Evolutionary conservation across 768 basidiomycete genomes (phyloP).

Genomic region (Coprinopsis strossmayeri): DNA sequence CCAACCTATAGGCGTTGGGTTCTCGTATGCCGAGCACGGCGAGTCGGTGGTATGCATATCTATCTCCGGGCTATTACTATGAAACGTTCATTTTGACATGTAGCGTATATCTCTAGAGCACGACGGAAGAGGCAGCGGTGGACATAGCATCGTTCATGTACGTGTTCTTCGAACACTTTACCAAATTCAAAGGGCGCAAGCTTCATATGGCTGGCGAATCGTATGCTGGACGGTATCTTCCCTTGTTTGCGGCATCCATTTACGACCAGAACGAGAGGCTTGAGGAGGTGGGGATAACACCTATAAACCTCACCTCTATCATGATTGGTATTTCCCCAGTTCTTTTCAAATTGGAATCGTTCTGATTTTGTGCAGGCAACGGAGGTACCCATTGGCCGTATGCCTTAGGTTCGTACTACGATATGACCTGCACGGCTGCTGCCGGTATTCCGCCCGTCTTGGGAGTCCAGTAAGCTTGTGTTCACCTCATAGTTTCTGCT

Average conservation of each 20-base stretch:
- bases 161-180: conserved; percentile 72
- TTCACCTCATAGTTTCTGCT: not conserved
- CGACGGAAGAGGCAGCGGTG: conserved; percentile 59
- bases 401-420: conserved; percentile 33
- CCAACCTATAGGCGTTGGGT: conserved; percentile 56
- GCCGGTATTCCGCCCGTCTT: conserved; percentile 41
- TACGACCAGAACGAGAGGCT: conserved; percentile 63
- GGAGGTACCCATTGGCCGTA: conserved; percentile 53
- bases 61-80: no score
- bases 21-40: conserved; percentile 59
- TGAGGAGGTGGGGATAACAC: conserved; percentile 43
- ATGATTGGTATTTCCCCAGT: conserved; percentile 48
- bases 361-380: conserved; percentile 36
- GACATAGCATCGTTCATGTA: conserved; percentile 67
- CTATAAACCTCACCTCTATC: conserved; percentile 63
- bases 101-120: conserved; percentile 32
- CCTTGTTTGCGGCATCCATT: conserved; percentile 70
- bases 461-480: conserved; percentile 38
- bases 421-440: conserved; percentile 50
- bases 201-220: conserved; percentile 73
- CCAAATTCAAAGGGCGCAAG: conserved; percentile 57
- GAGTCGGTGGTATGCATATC: conserved; percentile 40
- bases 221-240: conserved; percentile 70
- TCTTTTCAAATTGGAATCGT: not conserved
- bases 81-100: no score